Evolutionary conservation across 2,329 filamentous ascomycete genomes (phyloP).

Genomic region (Neonectria punicea): DNA sequence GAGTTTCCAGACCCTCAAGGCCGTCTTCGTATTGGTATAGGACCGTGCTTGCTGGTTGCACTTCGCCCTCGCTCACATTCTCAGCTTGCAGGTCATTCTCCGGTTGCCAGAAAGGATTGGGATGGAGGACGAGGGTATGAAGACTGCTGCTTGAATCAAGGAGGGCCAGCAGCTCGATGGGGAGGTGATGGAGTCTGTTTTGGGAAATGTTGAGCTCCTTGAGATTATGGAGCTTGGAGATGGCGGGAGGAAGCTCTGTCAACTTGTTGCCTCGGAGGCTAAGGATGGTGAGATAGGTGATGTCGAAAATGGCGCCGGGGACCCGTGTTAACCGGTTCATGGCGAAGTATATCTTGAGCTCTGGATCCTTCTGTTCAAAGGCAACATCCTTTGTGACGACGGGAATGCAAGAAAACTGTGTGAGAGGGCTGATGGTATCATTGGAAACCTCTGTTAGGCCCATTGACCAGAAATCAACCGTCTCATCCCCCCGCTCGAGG

Average conservation of each 20-base stretch:
- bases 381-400: conserved; percentile 65
- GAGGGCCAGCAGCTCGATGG: conserved; percentile 70
- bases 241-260: conserved; percentile 67
- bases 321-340: conserved; percentile 67
- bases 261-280: conserved; percentile 74
- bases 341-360: conserved; percentile 70
- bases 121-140: conserved; percentile 64
- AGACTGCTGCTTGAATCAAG: conserved; percentile 59
- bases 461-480: conserved; percentile 70
- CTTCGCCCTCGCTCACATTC: background rate
- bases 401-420: conserved; percentile 64
- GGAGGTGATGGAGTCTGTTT: conserved; percentile 70
- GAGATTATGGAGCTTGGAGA: conserved; percentile 68
- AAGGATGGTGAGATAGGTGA: conserved; percentile 71
- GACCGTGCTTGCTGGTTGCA: conserved; percentile 19
- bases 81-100: conserved; percentile 26
- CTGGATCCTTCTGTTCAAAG: conserved; percentile 68
- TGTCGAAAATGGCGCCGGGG: conserved; percentile 69
- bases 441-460: conserved; percentile 65
- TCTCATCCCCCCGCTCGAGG: conserved; percentile 68
- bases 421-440: conserved; percentile 66
- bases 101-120: conserved; percentile 70
- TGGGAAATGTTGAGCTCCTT: conserved; percentile 73
- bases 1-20: conserved; percentile 7
- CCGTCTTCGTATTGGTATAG: conserved; percentile 18